Percentiles rank a stretch among this genome's conserved stretches.
Conservation (phyloP, 2,329 filamentous ascomycete genomes). For the Fusarium sp. region DNA sequence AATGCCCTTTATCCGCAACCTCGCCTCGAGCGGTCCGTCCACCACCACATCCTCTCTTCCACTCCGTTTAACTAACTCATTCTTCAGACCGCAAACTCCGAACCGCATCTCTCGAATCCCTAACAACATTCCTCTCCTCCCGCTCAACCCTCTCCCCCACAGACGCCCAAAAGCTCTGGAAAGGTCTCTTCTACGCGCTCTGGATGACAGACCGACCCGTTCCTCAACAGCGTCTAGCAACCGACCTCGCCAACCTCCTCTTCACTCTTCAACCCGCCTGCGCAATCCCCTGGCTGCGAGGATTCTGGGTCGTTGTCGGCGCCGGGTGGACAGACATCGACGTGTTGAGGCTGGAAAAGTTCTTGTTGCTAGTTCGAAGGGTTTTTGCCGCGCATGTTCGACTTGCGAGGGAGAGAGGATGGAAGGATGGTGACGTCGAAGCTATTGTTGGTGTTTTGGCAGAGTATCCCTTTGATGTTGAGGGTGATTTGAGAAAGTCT, state of each 20-base stretch:
- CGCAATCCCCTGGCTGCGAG: constrained; percentile 61
- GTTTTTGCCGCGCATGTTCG: constrained; percentile 76
- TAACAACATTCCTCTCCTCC: constrained; percentile 77
- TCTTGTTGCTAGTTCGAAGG: constrained; percentile 80
- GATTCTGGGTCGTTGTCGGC: constrained; percentile 75
- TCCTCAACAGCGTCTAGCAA: constrained; percentile 84
- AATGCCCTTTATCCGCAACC: constrained; percentile 80
- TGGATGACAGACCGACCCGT: constrained; percentile 92
- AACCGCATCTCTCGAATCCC: constrained; percentile 76
- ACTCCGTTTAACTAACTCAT: not conserved
- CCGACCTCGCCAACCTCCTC: constrained; percentile 74
- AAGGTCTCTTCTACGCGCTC: constrained; percentile 89
- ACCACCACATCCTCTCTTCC: not conserved
- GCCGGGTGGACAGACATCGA: constrained; percentile 78
- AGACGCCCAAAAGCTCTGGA: constrained; percentile 90
- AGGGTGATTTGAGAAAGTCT: constrained; percentile 62
- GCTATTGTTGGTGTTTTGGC: constrained; percentile 43
- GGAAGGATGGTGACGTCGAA: constrained; percentile 45
- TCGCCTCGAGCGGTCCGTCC: constrained; percentile 81
- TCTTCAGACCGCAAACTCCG: constrained; percentile 75
- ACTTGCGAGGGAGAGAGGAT: constrained; percentile 51
- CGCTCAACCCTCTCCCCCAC: constrained; percentile 66
- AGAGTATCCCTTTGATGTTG: constrained; percentile 48
- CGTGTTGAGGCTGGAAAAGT: constrained; percentile 88
- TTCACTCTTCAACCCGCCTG: constrained; percentile 61